Evolutionary conservation across 768 basidiomycete species (phyloP), one percentile per base, ranked within the genome.

Genomic region (Pluteus cervinus): DNA sequence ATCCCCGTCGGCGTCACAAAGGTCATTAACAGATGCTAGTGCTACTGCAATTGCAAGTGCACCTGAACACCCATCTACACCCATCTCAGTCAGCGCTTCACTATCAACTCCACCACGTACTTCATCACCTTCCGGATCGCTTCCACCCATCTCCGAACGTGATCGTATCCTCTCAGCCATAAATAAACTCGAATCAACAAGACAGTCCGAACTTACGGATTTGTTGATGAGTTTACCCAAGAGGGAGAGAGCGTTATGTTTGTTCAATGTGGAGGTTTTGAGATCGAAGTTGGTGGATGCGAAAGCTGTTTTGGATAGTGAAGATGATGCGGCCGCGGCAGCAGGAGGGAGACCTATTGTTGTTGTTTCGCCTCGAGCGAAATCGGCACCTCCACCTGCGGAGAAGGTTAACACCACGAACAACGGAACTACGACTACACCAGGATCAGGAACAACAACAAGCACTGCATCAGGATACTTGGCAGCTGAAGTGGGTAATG

Each of bases 21-120:
- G n/a, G n/a, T 61, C 63, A 22, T 82, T 82, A 5, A 84, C 84
- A 45, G 82, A 85, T 55, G 86, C 86, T 1, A 71, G 76, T 21
- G 57, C 79, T n/a, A 75, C 75, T 44, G 82, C 85, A 2, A 87
- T 85, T 3, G 88, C 87, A 2, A 86, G 84, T 33, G 87, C 87
- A n/a, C 88, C 88, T 0, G 88, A 91, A 51, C 87, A 89, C 44
- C 88, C 88, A 0, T 86, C 83, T 5, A 90, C 88, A 0, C 88
- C 88, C 1, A 75, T 90, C 9, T 89, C 87, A 1, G 69, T 86
- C 41, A 76, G 76, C 40, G 75, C 79, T 0, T 81, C 83, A 1
- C 54, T 85, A n/a, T 79, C 81, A 22, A 86, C 85, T 0, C 86
- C 88, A 2, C 85, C 88, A 9, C 77, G 88, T 11, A 87, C 88